These are phyloP conservation scores for Hemileccinum rubropunctum DNA, from an alignment of 768 basidiomycete species.

Conservation along the genomic window DNA sequence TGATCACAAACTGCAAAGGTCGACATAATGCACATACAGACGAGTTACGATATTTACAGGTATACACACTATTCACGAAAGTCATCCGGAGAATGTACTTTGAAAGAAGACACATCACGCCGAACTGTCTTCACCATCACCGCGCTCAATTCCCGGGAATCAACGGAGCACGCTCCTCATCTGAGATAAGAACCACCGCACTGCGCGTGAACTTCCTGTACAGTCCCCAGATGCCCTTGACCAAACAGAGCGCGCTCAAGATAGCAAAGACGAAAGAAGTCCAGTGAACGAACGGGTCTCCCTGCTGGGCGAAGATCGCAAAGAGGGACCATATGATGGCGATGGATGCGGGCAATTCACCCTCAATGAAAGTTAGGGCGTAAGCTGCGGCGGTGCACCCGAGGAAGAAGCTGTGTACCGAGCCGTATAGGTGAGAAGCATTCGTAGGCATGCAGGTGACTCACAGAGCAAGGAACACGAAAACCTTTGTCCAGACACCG, in stretches of 20 bases:
- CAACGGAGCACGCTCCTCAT: constrained; percentile 88
- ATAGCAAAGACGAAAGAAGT: constrained; percentile 80
- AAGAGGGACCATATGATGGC: constrained; percentile 93
- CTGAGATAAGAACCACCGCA: constrained; percentile 64
- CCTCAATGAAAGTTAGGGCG: constrained; percentile 85
- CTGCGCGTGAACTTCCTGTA: constrained; percentile 42
- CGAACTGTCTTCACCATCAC: not conserved
- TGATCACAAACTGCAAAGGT: no score
- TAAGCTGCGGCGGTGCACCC: constrained; percentile 92
- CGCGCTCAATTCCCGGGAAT: constrained; percentile 39
- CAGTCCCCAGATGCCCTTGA: constrained; percentile 68
- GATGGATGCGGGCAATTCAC: constrained; percentile 89
- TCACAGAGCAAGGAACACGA: constrained; percentile 88
- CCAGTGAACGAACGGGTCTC: constrained; percentile 81
- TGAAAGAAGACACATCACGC: not conserved
- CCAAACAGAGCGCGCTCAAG: constrained; percentile 78
- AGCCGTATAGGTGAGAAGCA: constrained; percentile 3
- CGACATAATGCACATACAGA: no score
- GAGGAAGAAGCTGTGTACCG: constrained; percentile 70
- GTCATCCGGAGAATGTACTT: not conserved
- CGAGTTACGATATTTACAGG: constrained; percentile 1
- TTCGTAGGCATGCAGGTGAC: constrained; percentile 23
- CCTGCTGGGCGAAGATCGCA: constrained; percentile 84
- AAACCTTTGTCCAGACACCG: constrained; percentile 91
- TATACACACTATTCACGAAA: constrained; percentile 2